Base-by-base conservation (phyloP, 148 eudicot genomes). In the Selenicereus undatus region DNA sequence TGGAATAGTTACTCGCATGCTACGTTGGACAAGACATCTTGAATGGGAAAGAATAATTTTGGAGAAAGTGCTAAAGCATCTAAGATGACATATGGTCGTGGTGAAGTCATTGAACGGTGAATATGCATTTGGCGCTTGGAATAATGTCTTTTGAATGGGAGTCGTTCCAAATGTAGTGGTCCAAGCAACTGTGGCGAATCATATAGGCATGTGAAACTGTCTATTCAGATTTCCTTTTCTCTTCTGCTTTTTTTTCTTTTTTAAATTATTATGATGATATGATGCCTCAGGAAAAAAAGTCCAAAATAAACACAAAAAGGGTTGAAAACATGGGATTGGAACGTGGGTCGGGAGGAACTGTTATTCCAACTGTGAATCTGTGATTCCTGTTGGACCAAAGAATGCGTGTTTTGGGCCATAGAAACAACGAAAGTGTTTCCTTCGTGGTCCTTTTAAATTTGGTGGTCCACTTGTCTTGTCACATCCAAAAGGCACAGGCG, bases 351-450 rank as follows among this genome's bases (percentile, higher is more conserved):
- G 68, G 68, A 1, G 27, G 17, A 21, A n/a, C n/a, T n/a, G n/a
- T n/a, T n/a, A n/a, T n/a, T n/a, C n/a, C n/a, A n/a, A n/a, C n/a
- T n/a, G n/a, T n/a, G n/a, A 0, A 64, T 7, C 68, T 64, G 68
- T 22, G 68, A 64, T 64, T 71, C 11, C 21, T 71, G 12, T 36
- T 56, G 62, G 79, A 77, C 79, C 71, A 73, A 29, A 14, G 48
- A 73, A 62, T 74, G 48, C 74, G n/a, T 11, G 24, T 22, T 75
- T 80, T 74, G n/a, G 73, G 51, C 79, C 83, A 32, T 66, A 30
- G 30, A 30, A 11, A 0, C 17, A 11, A 4, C 5, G 12, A 64
- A 8, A 64, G 29, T 7, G n/a, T 0, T 8, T n/a, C 30, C 18
- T 30, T 52, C 20, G 36, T 77, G 71, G 11, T 39, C 80, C 79